Conservation (phyloP, 1,284 basidiomycete species). For the Mycosarcoma maydis region DNA sequence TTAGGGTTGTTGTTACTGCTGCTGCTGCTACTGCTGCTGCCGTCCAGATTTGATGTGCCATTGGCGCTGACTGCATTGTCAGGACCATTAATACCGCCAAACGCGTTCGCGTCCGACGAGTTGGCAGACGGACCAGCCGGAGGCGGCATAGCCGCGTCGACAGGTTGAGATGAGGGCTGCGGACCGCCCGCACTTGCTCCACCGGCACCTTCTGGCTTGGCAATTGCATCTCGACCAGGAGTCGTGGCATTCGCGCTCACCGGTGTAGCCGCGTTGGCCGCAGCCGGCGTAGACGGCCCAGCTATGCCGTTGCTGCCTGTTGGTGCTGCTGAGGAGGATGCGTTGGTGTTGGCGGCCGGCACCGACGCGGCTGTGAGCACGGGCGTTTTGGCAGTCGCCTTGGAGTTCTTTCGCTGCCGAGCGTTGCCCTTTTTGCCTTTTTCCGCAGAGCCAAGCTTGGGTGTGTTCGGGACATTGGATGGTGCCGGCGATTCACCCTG, state of each 20-base stretch:
- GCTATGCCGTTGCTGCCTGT: slow-evolving; percentile 25
- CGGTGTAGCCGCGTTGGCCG: slow-evolving; percentile 46
- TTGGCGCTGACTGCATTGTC: slow-evolving; percentile 11
- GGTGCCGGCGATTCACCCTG: slow-evolving; percentile 31
- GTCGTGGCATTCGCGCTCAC: slow-evolving; percentile 46
- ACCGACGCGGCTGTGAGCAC: slow-evolving; percentile 42
- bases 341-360: slow-evolving; percentile 22
- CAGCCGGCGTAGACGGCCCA: slow-evolving; percentile 41
- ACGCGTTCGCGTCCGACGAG: slow-evolving; percentile 13
- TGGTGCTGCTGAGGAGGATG: slow-evolving; percentile 2
- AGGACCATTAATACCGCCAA: no score
- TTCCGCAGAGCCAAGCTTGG: slow-evolving; percentile 49
- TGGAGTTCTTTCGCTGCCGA: slow-evolving; percentile 45
- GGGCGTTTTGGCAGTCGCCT: slow-evolving; percentile 50
- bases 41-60: slow-evolving; percentile 13
- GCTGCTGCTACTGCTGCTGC: slow-evolving; percentile 5
- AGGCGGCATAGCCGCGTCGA: slow-evolving; percentile 36
- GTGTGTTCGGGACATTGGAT: slow-evolving; percentile 41
- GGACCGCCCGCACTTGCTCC: slow-evolving; percentile 9
- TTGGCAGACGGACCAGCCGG: slow-evolving; percentile 29
- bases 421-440: slow-evolving; percentile 55
- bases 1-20: no score
- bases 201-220: slow-evolving; percentile 9
- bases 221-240: slow-evolving; percentile 37
- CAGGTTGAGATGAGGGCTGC: slow-evolving; percentile 32